Evolutionary conservation across 805 yeast species (phyloP).

Genomic region (Suhomyces canberraensis): DNA sequence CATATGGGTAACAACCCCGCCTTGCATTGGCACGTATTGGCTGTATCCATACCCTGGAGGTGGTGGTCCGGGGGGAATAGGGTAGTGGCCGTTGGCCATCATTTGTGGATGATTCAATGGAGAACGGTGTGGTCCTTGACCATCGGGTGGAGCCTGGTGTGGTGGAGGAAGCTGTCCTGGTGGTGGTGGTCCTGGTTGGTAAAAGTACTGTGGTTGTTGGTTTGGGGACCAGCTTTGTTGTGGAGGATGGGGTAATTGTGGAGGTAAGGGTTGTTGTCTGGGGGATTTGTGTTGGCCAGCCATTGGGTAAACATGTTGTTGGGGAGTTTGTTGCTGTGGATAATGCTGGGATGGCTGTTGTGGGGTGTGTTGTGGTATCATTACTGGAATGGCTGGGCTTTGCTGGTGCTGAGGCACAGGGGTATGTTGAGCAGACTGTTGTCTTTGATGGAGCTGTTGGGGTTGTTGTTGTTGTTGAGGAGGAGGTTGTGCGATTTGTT

Average conservation of each 20-base stretch:
- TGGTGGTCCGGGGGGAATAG: conserved; percentile 15
- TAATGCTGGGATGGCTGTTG: conserved; percentile 5
- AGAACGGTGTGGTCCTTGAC: conserved; percentile 15
- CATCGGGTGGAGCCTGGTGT: conserved; percentile 7
- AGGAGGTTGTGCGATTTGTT: conserved; percentile 4
- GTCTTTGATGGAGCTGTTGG: conserved; percentile 5
- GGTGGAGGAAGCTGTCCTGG: conserved; percentile 11
- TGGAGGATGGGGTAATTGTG: conserved; percentile 26
- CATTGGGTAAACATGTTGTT: conserved; percentile 11
- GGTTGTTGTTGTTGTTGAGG: conserved; percentile 1
- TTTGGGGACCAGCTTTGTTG: conserved; percentile 26
- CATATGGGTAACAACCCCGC: conserved; percentile 25
- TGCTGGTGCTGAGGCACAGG: conserved; percentile 5
- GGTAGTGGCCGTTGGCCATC: conserved; percentile 15
- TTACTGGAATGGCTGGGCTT: conserved; percentile 3
- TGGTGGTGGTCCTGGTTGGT: conserved; percentile 17
- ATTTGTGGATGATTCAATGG: conserved; percentile 22
- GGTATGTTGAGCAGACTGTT: conserved; percentile 7
- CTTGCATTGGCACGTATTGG: conserved; percentile 34
- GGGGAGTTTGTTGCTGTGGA: conserved; percentile 4
- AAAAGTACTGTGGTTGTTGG: conserved; percentile 18
- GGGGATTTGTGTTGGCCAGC: conserved; percentile 14
- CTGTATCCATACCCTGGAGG: conserved; percentile 39
- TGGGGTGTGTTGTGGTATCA: conserved; percentile 5
- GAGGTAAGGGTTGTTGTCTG: conserved; percentile 15